phyloP scores from a whole-genome alignment of 2,329 filamentous ascomycete genomes.

The Lachnellula hyalina region DNA sequence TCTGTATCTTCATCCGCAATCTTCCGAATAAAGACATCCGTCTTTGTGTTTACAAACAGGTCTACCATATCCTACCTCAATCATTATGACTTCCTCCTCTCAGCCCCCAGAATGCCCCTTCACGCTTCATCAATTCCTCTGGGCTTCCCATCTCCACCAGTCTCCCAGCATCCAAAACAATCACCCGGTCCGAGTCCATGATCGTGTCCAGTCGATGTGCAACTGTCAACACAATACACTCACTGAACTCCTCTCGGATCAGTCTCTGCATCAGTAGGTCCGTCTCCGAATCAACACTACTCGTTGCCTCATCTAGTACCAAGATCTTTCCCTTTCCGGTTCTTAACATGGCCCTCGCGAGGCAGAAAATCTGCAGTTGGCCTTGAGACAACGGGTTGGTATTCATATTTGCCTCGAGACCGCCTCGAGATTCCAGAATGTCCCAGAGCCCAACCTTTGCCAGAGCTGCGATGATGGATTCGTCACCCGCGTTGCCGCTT shows the following conservation, averaged over 20 bases:
- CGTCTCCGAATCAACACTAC: slow-evolving; percentile 30
- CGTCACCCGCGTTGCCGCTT: slow-evolving; percentile 30
- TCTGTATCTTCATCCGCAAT: no score
- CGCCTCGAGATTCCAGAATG: slow-evolving; percentile 38
- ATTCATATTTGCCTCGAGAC: slow-evolving; percentile 11
- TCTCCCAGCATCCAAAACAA: slow-evolving; percentile 40
- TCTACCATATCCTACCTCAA: no score
- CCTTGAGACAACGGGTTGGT: slow-evolving; percentile 37
- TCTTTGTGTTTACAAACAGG: no score
- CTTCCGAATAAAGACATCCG: no score
- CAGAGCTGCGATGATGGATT: slow-evolving; percentile 77
- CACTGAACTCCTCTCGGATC: slow-evolving; percentile 44
- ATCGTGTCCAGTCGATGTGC: slow-evolving; percentile 34
- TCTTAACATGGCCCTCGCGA: slow-evolving; percentile 40
- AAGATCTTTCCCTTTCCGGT: slow-evolving; percentile 27
- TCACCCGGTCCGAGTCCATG: slow-evolving; percentile 39
- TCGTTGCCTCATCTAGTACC: slow-evolving; percentile 30
- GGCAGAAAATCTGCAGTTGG: slow-evolving; percentile 43
- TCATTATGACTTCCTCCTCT: not conserved
- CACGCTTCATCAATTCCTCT: slow-evolving; percentile 52
- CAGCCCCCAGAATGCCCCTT: slow-evolving; percentile 11
- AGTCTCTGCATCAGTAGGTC: slow-evolving; percentile 31
- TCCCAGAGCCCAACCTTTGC: slow-evolving; percentile 57
- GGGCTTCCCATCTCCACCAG: slow-evolving; percentile 83
- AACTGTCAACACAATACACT: slow-evolving; percentile 41